These are phyloP conservation scores for Uromyces viciae-fabae DNA, from an alignment of 1,284 basidiomycete species.

Conservation along the genomic window DNA sequence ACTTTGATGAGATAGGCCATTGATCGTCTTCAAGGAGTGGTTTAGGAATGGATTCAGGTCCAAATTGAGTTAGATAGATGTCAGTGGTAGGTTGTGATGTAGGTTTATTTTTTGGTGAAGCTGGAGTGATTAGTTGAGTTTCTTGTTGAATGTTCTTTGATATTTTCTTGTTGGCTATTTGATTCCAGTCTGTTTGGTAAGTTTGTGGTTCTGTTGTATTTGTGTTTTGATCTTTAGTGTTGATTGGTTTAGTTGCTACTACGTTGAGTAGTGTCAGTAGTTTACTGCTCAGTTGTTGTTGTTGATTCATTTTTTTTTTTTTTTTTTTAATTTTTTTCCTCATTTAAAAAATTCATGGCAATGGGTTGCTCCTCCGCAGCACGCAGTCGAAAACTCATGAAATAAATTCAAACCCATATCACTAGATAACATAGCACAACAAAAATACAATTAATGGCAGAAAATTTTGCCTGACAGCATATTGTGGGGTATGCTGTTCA, in stretches of 20 bases:
- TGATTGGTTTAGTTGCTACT: constrained; percentile 63
- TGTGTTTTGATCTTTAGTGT: constrained; percentile 25
- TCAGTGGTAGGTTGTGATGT: background rate
- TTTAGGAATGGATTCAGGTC: background rate
- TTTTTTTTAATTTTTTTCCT: no score
- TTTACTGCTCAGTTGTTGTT: constrained; percentile 55
- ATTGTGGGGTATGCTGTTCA: no score
- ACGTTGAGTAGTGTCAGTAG: constrained; percentile 92
- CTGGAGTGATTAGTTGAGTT: background rate
- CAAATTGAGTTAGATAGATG: constrained; percentile 13
- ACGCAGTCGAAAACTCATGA: no score
- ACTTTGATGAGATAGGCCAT: constrained; percentile 17
- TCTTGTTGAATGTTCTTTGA: background rate
- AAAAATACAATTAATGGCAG: no score
- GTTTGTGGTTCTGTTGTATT: background rate
- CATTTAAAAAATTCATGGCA: no score
- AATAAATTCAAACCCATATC: no score
- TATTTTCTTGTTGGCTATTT: background rate
- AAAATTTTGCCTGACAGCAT: no score
- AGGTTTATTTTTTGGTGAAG: background rate
- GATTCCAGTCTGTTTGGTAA: background rate
- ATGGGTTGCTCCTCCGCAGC: no score
- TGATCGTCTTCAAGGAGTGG: background rate
- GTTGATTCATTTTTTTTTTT: background rate
- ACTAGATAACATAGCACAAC: no score